These are phyloP conservation scores for Wickerhamiella allomyrinae DNA, from an alignment of 805 yeast species.

Conservation along the genomic window DNA sequence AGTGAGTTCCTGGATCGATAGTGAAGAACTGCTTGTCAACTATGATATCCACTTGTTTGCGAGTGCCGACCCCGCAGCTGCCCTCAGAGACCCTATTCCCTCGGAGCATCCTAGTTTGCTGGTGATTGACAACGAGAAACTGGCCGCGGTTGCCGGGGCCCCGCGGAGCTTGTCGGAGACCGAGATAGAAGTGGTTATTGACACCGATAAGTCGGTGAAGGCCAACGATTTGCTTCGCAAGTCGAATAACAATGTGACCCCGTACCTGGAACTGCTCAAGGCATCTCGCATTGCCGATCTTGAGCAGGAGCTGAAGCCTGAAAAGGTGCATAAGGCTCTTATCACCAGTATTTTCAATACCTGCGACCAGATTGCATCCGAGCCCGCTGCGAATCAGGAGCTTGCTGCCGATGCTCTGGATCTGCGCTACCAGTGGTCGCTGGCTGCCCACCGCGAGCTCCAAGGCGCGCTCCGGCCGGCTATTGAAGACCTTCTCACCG, in stretches of 20 bases:
- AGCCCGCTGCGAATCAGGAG: conserved; percentile 2
- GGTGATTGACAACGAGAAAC: conserved; percentile 9
- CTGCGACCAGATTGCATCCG: conserved; percentile 19
- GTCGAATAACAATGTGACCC: conserved; percentile 19
- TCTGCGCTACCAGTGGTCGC: conserved; percentile 23
- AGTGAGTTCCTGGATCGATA: conserved; percentile 19
- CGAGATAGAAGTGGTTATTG: conserved; percentile 3
- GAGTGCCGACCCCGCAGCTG: conserved; percentile 11
- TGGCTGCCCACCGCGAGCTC: conserved; percentile 27
- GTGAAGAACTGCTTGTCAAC: conserved; percentile 18
- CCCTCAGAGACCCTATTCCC: conserved; percentile 10
- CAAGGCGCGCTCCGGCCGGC: conserved; percentile 22
- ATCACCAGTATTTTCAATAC: conserved; percentile 18
- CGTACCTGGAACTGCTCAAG: conserved; percentile 14
- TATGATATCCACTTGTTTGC: conserved; percentile 21
- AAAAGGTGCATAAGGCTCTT: conserved; percentile 9
- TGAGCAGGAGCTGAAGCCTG: conserved; percentile 10
- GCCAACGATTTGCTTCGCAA: conserved; percentile 18
- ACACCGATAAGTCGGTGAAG: conserved; percentile 14
- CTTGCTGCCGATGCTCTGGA: conserved; percentile 1
- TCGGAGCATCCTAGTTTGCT: conserved; percentile 15
- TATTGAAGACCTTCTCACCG: conserved; percentile 12
- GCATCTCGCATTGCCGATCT: conserved; percentile 17
- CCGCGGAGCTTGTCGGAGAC: background rate
- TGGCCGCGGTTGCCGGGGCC: background rate